Evolutionary conservation across 208 protist species (phyloP), one percentile per base, ranked within the genome.

Genomic region (Leptomonas pyrrhocoris): DNA sequence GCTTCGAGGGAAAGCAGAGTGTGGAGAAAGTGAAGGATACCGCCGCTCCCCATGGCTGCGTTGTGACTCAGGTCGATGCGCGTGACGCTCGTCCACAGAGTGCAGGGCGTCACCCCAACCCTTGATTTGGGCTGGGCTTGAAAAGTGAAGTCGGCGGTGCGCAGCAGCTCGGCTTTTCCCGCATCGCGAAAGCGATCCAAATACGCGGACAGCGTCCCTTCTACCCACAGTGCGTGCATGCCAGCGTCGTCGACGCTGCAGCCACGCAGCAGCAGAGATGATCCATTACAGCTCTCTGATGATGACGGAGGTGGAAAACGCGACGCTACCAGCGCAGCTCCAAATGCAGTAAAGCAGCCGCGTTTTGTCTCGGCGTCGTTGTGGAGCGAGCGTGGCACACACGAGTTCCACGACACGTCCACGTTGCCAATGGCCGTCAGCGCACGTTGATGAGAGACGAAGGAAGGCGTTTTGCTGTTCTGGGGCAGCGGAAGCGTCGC

Each of bases 21-120:
- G 0, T 60, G n/a, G 21, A 83, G 30, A 9, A 79, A 36, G 36
- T 61, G 21, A 7, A 49, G 34, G 16, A 83, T 48, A 21, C 67
- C 60, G 12, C 28, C 6, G 49, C 61, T 63, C 1, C 68, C 61
- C 30, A 79, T 6, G 50, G 48, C 21, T 11, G 43, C 4, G 18
- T 64, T 79, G 49, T 79, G 42, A 19, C 73, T 83, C 13, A 83
- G 43, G 43, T 83, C 77, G 16, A 79, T 27, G 19, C 57, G 53
- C 2, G 67, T 74, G 3, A 81, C 15, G 19, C 59, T 57, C 1
- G 28, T 34, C 21, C 54, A 27, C 16, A 66, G 3, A 13, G 21
- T 3, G 34, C 9, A 38, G 34, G 34, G 9, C 9, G 3, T 38
- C 7, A 9, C 7, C 34, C 9, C 34, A 9, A 38, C 9, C 3